Base-by-base conservation (phyloP, 352 stramenopile genomes). In the Phytophthora palmivora region DNA sequence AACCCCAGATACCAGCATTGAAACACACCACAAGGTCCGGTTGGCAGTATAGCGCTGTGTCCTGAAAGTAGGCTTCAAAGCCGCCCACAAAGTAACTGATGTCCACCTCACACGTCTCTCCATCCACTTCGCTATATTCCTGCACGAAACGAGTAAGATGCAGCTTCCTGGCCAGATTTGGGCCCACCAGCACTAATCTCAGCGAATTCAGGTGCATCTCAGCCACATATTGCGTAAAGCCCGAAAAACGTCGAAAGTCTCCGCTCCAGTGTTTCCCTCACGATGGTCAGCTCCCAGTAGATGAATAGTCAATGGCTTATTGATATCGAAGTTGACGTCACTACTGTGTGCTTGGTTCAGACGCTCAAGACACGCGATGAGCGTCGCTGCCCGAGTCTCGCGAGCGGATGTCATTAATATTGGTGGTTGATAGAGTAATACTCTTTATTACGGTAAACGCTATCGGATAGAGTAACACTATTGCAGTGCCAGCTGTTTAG, bases 1-100 rank as follows among this genome's bases (percentile, higher is more conserved):
- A 96, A 36, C 88, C 88, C 88, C 88, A 96, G 26, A 96, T 82
- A 4, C 88, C 88, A 12, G 88, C 88, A 43, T 96, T 95, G 54
- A 95, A 96, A 55, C 83, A 93, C 36, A 92, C 80, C 2, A 78
- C 74, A 6, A 93, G 68, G 49, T 92, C 77, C 4, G 87, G 82
- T 6, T 65, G 48, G 43, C 61, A 45, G 63, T 89, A 92, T 42
- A 54, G 28, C 10, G 54, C 38, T 34, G 78, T 76, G 41, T 89
- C 78, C 3, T 55, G 22, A 44, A 78, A 82, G 39, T 82, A 91
- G 16, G 57, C 60, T 48, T 92, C 81, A 19, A 91, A 94, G 55
- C 73, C 76, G 26, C 83, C 77, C 15, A 89, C 83, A 49, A 91
- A 91, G 73, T 95, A 92, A 46, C 62, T 65, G 16, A 89, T 52